Conservation (phyloP, 192 early-diverging fungal genomes). For the Entomortierella parvispora region DNA sequence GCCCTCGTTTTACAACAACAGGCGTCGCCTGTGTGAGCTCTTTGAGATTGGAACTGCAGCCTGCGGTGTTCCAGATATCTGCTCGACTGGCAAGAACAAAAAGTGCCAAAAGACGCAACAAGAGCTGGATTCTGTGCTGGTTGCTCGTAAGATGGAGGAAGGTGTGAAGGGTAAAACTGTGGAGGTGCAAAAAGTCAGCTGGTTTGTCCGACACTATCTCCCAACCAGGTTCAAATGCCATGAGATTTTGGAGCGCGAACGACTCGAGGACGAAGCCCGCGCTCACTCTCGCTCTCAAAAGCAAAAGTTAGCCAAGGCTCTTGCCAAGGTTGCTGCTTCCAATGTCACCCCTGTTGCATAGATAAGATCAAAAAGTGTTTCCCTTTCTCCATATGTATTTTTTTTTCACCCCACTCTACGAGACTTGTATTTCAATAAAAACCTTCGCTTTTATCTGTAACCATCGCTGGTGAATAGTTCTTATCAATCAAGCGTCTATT, state of each 20-base stretch:
- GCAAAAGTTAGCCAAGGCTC: not conserved
- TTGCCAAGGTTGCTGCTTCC: no score
- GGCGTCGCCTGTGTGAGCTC: constrained; percentile 25
- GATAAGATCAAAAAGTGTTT: not conserved
- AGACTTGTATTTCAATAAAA: no score
- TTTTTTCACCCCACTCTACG: no score
- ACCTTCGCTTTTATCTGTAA: no score
- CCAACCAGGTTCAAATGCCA: constrained; percentile 23
- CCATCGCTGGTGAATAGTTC: no score
- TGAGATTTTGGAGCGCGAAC: constrained; percentile 16
- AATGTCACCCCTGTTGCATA: no score
- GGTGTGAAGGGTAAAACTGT: constrained; percentile 26
- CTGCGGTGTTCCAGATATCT: not conserved
- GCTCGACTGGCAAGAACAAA: not conserved
- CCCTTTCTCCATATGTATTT: not conserved
- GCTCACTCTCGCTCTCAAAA: not conserved
- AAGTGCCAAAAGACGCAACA: constrained; percentile 1
- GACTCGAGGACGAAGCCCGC: not conserved
- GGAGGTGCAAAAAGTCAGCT: constrained; percentile 6
- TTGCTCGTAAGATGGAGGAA: constrained; percentile 42
- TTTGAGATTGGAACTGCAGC: constrained; percentile 2
- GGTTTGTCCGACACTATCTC: constrained; percentile 13
- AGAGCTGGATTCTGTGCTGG: constrained; percentile 16
- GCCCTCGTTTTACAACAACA: constrained; percentile 50
- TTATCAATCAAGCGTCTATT: no score